Conservation (phyloP, 306 rosid species). For the Chamaecrista fasciculata region DNA sequence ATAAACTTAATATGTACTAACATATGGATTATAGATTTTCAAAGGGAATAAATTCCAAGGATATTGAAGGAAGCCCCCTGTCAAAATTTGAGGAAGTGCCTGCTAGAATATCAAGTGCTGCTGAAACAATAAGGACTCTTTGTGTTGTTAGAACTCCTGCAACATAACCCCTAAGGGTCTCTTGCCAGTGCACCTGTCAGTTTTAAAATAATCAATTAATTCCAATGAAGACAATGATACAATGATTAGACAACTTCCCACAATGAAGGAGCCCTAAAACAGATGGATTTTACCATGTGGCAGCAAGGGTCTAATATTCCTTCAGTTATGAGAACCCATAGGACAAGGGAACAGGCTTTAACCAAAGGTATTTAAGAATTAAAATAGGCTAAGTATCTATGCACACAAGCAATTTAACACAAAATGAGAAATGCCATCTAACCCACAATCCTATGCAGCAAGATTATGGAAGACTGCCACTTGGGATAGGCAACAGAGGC, state of each 20-base stretch:
- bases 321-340: conserved; percentile 6
- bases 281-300: conserved; percentile 15
- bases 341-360: conserved; percentile 1
- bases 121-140: conserved; percentile 83
- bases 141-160: conserved; percentile 92
- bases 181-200: conserved; percentile 96
- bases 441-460: neutral
- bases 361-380: conserved; percentile 3
- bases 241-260: conserved; percentile 8
- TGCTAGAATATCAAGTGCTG: conserved; percentile 83
- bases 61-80: conserved; percentile 96
- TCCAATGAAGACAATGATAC: conserved; percentile 25
- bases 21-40: conserved; percentile 13
- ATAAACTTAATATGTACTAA: neutral
- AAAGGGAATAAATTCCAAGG: conserved; percentile 41
- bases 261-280: conserved; percentile 21
- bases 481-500: neutral
- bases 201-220: conserved; percentile 23
- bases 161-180: conserved; percentile 86
- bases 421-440: conserved; percentile 12
- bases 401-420: neutral
- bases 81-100: conserved; percentile 76
- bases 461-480: neutral
- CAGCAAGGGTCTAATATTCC: conserved; percentile 5
- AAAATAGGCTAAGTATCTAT: conserved; percentile 17